Evolutionary conservation across 345 rosid species (phyloP).

Genomic region (Xanthoceras sorbifolium): DNA sequence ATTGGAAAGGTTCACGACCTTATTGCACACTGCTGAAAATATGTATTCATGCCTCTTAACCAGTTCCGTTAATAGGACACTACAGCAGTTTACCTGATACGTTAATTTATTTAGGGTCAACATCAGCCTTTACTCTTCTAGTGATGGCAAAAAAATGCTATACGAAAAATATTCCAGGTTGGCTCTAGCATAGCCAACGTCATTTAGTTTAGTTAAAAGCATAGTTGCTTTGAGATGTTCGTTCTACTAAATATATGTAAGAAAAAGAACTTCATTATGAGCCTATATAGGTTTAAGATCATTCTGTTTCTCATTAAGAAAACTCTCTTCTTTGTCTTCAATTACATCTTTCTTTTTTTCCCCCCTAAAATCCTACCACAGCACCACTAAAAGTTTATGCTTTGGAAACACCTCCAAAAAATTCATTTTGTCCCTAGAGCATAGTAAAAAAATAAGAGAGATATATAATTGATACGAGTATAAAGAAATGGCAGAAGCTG

Average conservation of each 20-base stretch:
- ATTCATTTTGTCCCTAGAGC: conserved; percentile 5
- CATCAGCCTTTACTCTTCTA: not conserved
- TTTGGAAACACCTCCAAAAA: conserved; percentile 9
- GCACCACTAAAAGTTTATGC: not conserved
- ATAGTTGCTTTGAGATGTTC: too few relatives aligned
- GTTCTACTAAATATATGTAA: too few relatives aligned
- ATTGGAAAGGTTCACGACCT: too few relatives aligned
- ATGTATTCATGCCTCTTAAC: not conserved
- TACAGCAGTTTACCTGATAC: not conserved
- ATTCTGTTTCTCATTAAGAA: too few relatives aligned
- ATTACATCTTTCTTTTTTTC: too few relatives aligned
- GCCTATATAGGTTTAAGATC: not conserved
- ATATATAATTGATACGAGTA: not conserved
- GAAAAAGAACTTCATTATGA: too few relatives aligned
- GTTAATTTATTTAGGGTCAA: not conserved
- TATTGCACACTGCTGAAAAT: too few relatives aligned
- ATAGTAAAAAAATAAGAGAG: not conserved
- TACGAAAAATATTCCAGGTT: not conserved
- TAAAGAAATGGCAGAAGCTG: not conserved
- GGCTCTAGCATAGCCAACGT: too few relatives aligned
- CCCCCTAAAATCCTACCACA: not conserved
- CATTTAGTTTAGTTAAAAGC: too few relatives aligned
- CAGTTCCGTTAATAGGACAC: not conserved
- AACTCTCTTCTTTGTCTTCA: not conserved
- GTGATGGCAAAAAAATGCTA: not conserved